Evolutionary conservation across 371 early-diverging fungal genomes (phyloP).

Genomic region (Fennellomyces sp.): DNA sequence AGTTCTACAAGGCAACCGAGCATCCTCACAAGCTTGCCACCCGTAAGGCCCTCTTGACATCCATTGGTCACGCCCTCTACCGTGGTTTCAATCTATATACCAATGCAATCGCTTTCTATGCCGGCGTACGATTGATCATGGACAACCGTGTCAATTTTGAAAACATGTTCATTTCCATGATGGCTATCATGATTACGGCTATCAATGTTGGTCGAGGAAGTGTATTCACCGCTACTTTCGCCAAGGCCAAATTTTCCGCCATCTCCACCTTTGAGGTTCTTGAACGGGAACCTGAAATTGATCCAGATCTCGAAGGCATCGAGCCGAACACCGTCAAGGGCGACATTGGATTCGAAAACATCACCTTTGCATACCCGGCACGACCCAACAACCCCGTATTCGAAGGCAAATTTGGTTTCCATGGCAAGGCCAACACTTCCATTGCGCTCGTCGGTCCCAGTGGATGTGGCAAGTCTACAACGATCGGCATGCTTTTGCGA

Average conservation of each 20-base stretch:
- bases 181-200: slow-evolving; percentile 68
- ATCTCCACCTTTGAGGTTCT: slow-evolving; percentile 64
- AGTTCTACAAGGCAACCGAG: slow-evolving; percentile 56
- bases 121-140: slow-evolving; percentile 46
- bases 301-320: slow-evolving; percentile 50
- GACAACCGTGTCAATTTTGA: slow-evolving; percentile 26
- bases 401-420: slow-evolving; percentile 61
- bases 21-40: slow-evolving; percentile 65
- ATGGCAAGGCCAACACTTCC: slow-evolving; percentile 65
- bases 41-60: slow-evolving; percentile 52
- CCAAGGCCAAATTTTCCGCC: slow-evolving; percentile 78
- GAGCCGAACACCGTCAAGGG: slow-evolving; percentile 24
- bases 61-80: slow-evolving; percentile 62
- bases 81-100: slow-evolving; percentile 63
- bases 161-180: slow-evolving; percentile 62
- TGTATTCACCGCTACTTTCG: slow-evolving; percentile 54
- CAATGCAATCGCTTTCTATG: slow-evolving; percentile 58
- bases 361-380: slow-evolving; percentile 80
- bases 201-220: slow-evolving; percentile 58
- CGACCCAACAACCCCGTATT: slow-evolving; percentile 73
- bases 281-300: slow-evolving; percentile 67
- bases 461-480: slow-evolving; percentile 58
- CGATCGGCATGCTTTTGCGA: slow-evolving; percentile 76
- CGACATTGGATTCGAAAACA: slow-evolving; percentile 47
- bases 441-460: slow-evolving; percentile 61